Evolutionary conservation across 805 yeast genomes (phyloP), one percentile per base, ranked within the genome.

Genomic region (Kodamaea neixiangensis): DNA sequence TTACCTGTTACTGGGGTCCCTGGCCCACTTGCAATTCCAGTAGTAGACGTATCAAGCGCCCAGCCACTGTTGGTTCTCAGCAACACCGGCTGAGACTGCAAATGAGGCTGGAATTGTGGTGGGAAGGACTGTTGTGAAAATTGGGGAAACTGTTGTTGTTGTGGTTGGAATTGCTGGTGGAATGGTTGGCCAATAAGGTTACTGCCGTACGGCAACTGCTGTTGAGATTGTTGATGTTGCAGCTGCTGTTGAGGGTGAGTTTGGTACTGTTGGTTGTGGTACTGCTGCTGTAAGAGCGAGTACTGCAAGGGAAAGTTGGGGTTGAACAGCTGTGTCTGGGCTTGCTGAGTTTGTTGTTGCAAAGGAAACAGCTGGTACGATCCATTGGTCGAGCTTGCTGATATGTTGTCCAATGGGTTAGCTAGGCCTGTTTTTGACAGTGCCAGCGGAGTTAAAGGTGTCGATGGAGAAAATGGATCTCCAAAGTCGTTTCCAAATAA

Each of bases 31-130:
- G 52, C 48, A 29, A 65, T 47, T 2, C 59, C 50, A 31, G 54
- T 46, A 7, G 43, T 9, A 10, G 55, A 48, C 10, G 59, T 54
- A 51, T 72, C 76, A 42, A 73, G 54, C 1, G 69, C 76, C 78
- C 78, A 74, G 11, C 73, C 72, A 49, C 71, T 65, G 52, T 65
- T 71, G 25, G 64, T 63, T 34, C 75, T 55, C 1, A 71, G 62
- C 49, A 72, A 61, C 39, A 55, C 54, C 2, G 73, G 68, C 49
- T 67, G 72, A 20, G 66, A 43, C 41, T 38, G 46, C 22, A 47
- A 52, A 14, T 45, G 48, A 31, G 48, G 47, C 18, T 34, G 41
- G 41, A 37, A 37, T 37, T 37, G 41, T 7, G 41, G 41, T 37
- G 41, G 41, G 11, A 37, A 34, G 7, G 38, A 31, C 22, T 44